Evolutionary conservation across 1,139 yeast species (phyloP).

Genomic region (Groenewaldozyma auringiensis): DNA sequence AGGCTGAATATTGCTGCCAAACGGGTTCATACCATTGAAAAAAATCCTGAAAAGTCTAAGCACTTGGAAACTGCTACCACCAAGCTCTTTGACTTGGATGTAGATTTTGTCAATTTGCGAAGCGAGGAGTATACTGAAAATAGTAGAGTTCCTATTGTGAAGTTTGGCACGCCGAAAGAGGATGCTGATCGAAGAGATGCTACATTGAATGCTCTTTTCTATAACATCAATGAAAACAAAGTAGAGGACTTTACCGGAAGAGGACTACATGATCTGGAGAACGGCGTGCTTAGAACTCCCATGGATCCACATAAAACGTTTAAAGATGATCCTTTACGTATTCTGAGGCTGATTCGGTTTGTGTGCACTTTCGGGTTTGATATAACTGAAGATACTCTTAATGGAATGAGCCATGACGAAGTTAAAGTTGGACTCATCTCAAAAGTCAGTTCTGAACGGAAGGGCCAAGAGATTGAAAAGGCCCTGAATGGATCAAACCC

Average conservation of each 20-base stretch:
- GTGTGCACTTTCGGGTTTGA: slow-evolving; percentile 69
- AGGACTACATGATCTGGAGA: slow-evolving; percentile 63
- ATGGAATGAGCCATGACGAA: slow-evolving; percentile 56
- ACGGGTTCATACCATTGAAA: slow-evolving; percentile 71
- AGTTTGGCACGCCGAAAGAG: slow-evolving; percentile 80
- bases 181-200: slow-evolving; percentile 95
- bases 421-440: slow-evolving; percentile 53
- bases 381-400: slow-evolving; percentile 51
- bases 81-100: slow-evolving; percentile 65
- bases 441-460: slow-evolving; percentile 84
- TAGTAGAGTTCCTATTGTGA: slow-evolving; percentile 66
- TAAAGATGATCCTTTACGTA: slow-evolving; percentile 87
- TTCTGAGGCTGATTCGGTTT: slow-evolving; percentile 74
- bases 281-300: slow-evolving; percentile 80
- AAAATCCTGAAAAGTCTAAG: slow-evolving; percentile 90
- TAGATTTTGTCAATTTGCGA: slow-evolving; percentile 88
- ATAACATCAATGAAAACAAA: slow-evolving; percentile 55
- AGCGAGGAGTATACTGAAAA: slow-evolving; percentile 77
- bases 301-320: slow-evolving; percentile 77
- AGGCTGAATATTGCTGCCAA: slow-evolving; percentile 41
- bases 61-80: slow-evolving; percentile 97
- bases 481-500: slow-evolving; percentile 60
- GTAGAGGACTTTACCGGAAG: slow-evolving; percentile 78
- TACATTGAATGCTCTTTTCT: slow-evolving; percentile 81
- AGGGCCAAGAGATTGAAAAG: slow-evolving; percentile 80